A percentile compares a stretch with the other conserved stretches of the same genome.
Evolutionary conservation across 495 filamentous ascomycete genomes (phyloP).

Genomic region (Neurospora pannonica): DNA sequence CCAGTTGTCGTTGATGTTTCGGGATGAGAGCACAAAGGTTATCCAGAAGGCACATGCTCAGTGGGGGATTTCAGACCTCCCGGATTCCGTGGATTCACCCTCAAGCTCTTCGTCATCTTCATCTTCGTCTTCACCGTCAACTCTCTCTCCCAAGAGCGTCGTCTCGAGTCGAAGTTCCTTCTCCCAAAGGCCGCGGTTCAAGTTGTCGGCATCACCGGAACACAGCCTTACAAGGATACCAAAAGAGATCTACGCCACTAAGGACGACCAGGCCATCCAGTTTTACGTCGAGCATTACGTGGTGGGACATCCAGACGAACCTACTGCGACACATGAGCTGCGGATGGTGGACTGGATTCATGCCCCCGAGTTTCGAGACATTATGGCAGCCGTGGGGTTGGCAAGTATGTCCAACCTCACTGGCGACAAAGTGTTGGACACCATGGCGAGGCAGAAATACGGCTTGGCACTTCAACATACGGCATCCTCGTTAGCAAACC

Average conservation of each 20-base stretch:
- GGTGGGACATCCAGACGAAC: constrained; percentile 38
- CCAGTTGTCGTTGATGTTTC: constrained; percentile 59
- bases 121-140: constrained; percentile 2
- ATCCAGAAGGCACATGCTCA: constrained; percentile 52
- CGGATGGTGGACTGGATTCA: constrained; percentile 16
- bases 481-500: constrained; percentile 21
- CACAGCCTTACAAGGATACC: neutral
- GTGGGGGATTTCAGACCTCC: constrained; percentile 27
- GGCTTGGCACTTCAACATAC: constrained; percentile 30
- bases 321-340: constrained; percentile 23
- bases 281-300: constrained; percentile 41
- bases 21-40: constrained; percentile 61
- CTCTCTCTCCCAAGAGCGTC: constrained; percentile 2
- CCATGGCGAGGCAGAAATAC: constrained; percentile 32
- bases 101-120: constrained; percentile 23
- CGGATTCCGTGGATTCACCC: constrained; percentile 8
- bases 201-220: constrained; percentile 4
- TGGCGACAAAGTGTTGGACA: constrained; percentile 32
- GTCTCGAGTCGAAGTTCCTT: constrained; percentile 5
- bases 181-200: neutral
- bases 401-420: constrained; percentile 34
- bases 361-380: constrained; percentile 20
- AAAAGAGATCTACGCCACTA: constrained; percentile 15
- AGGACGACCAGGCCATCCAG: constrained; percentile 33
- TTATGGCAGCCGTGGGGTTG: constrained; percentile 39